phyloP scores from a whole-genome alignment of 2,329 filamentous ascomycete species.

The Xylaria sp. region DNA sequence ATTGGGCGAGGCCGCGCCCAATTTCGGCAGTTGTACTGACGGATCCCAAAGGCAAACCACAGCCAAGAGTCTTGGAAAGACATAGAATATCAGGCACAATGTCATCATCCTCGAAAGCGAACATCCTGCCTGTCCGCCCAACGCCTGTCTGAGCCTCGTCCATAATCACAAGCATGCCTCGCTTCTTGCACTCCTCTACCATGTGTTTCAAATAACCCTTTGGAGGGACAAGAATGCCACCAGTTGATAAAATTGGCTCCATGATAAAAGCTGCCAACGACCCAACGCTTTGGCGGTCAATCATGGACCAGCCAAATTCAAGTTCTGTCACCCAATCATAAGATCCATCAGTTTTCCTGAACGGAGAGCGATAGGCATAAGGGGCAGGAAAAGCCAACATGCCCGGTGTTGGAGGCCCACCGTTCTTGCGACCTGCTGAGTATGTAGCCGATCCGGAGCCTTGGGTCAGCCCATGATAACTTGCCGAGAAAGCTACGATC shows the following conservation, averaged over 20 bases:
- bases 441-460: constrained; percentile 21
- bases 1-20: constrained; percentile 57
- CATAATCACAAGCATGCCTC: constrained; percentile 69
- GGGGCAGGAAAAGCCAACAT: constrained; percentile 67
- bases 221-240: constrained; percentile 69
- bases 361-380: constrained; percentile 69
- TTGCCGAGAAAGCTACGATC: constrained; percentile 67
- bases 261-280: constrained; percentile 72
- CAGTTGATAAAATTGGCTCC: constrained; percentile 68
- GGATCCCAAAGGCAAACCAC: constrained; percentile 67
- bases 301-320: constrained; percentile 68
- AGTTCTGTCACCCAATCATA: constrained; percentile 75
- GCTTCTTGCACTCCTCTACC: constrained; percentile 62
- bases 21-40: constrained; percentile 66
- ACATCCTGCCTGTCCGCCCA: constrained; percentile 66
- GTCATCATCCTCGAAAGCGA: constrained; percentile 65
- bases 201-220: constrained; percentile 66
- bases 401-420: constrained; percentile 62
- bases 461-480: constrained; percentile 69
- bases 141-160: constrained; percentile 71
- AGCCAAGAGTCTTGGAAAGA: constrained; percentile 69
- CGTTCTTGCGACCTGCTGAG: constrained; percentile 18
- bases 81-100: constrained; percentile 68
- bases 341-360: constrained; percentile 65
- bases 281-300: constrained; percentile 68